Conservation (phyloP, 2,329 filamentous ascomycete genomes). For the Botrytis hyacinthi region DNA sequence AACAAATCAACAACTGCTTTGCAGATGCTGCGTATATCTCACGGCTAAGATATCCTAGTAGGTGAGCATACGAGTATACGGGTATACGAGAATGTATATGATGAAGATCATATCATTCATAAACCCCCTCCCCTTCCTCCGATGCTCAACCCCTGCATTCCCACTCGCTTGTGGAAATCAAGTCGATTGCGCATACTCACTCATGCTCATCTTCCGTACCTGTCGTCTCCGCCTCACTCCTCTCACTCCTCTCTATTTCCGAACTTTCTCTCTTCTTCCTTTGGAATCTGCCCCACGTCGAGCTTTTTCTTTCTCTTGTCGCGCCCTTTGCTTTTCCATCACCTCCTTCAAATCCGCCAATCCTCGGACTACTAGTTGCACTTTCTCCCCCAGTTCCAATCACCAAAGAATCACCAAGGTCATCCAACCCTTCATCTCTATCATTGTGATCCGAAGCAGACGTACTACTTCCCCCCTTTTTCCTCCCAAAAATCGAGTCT, state of each 20-base stretch:
- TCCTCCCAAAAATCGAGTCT: constrained; percentile 50
- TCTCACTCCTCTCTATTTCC: constrained; percentile 35
- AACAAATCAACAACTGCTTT: neutral
- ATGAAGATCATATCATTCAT: neutral
- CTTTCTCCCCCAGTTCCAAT: constrained; percentile 7
- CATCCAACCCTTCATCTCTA: constrained; percentile 55
- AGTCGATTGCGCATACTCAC: neutral
- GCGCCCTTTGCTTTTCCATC: constrained; percentile 41
- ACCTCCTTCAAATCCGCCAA: constrained; percentile 50
- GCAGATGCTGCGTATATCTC: neutral
- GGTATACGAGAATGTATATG: neutral
- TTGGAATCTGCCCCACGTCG: constrained; percentile 36
- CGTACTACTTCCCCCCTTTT: constrained; percentile 56
- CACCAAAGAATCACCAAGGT: constrained; percentile 48
- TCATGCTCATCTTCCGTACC: constrained; percentile 35
- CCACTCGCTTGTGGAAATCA: neutral
- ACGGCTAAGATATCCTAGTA: neutral
- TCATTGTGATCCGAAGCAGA: constrained; percentile 56
- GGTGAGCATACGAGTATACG: neutral
- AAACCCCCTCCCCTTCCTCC: neutral
- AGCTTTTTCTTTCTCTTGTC: constrained; percentile 35
- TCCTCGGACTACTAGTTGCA: constrained; percentile 51
- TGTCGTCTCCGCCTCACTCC: constrained; percentile 35
- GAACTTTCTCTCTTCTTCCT: constrained; percentile 35
- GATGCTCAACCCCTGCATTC: neutral